A percentile compares a stretch with the other conserved stretches of the same genome.
phyloP scores from a whole-genome alignment of 1,284 basidiomycete genomes.

The Sporisorium sorghi region DNA sequence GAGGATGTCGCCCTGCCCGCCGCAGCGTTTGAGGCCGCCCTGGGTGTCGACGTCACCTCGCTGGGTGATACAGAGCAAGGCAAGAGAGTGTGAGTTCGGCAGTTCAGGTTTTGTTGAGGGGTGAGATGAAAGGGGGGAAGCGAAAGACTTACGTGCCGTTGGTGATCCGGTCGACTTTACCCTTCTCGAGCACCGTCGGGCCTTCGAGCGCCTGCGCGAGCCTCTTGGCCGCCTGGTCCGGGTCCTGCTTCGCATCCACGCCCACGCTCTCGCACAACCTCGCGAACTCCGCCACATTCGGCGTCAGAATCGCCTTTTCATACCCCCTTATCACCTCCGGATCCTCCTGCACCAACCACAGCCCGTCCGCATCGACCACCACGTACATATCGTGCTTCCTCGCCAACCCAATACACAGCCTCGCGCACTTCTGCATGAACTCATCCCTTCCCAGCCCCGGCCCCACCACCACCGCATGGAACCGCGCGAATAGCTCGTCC shows the following conservation, averaged over 20 bases:
- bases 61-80: slow-evolving; percentile 62
- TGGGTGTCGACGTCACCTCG: slow-evolving; percentile 78
- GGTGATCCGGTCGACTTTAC: slow-evolving; percentile 71
- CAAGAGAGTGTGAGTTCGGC: not conserved
- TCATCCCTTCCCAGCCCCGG: slow-evolving; percentile 81
- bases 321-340: slow-evolving; percentile 82
- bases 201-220: slow-evolving; percentile 83
- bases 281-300: slow-evolving; percentile 93
- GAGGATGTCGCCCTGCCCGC: slow-evolving; percentile 94
- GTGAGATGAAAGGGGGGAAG: not conserved
- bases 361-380: slow-evolving; percentile 91
- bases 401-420: slow-evolving; percentile 72
- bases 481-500: slow-evolving; percentile 78
- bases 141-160: slow-evolving; percentile 28
- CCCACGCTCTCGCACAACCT: slow-evolving; percentile 82
- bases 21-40: slow-evolving; percentile 90
- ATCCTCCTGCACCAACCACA: slow-evolving; percentile 83
- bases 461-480: slow-evolving; percentile 92
- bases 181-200: slow-evolving; percentile 92
- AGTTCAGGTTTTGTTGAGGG: not conserved
- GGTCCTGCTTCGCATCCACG: slow-evolving; percentile 64
- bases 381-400: slow-evolving; percentile 80
- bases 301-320: slow-evolving; percentile 84
- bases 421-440: slow-evolving; percentile 83
- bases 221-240: slow-evolving; percentile 66